phyloP scores from a whole-genome alignment of 345 rosid species.

The Nephelium lappaceum region DNA sequence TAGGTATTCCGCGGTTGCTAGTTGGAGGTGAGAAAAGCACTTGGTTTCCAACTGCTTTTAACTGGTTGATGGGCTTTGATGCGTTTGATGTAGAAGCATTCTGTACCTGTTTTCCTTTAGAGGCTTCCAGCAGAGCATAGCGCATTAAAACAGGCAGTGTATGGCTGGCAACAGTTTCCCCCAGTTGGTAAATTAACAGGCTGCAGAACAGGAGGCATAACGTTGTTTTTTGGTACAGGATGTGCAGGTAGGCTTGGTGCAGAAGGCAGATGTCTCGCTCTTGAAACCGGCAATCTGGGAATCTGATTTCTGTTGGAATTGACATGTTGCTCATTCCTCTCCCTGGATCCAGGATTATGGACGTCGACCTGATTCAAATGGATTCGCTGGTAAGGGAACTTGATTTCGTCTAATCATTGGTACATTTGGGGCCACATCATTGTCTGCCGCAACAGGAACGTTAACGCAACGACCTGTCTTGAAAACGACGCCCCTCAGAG shows the following conservation, averaged over 20 bases:
- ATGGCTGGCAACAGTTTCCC: constrained; percentile 18
- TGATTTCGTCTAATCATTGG: constrained; percentile 70
- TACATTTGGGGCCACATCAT: constrained; percentile 69
- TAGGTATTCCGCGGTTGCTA: constrained; percentile 23
- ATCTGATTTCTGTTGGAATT: constrained; percentile 29
- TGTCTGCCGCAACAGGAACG: constrained; percentile 58
- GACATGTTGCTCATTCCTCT: constrained; percentile 15
- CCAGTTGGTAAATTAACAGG: constrained; percentile 52
- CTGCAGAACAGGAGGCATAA: constrained; percentile 53
- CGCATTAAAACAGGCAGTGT: constrained; percentile 21
- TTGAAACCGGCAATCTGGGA: constrained; percentile 24
- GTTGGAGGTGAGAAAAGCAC: constrained; percentile 30
- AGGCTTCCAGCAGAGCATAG: constrained; percentile 23
- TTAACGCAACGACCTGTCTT: constrained; percentile 62
- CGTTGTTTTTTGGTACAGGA: constrained; percentile 38
- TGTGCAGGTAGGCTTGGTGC: constrained; percentile 37
- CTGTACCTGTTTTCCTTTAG: constrained; percentile 38
- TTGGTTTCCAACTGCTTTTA: constrained; percentile 26
- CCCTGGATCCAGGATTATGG: constrained; percentile 24
- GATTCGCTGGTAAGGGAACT: constrained; percentile 47
- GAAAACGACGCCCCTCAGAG: constrained; percentile 80
- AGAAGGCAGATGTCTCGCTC: constrained; percentile 32
- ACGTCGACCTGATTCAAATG: constrained; percentile 34
- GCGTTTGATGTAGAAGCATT: constrained; percentile 33
- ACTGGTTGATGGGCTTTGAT: constrained; percentile 21